phyloP scores from a whole-genome alignment of 2,329 filamentous ascomycete species.

The Pseudogymnoascus sp. region DNA sequence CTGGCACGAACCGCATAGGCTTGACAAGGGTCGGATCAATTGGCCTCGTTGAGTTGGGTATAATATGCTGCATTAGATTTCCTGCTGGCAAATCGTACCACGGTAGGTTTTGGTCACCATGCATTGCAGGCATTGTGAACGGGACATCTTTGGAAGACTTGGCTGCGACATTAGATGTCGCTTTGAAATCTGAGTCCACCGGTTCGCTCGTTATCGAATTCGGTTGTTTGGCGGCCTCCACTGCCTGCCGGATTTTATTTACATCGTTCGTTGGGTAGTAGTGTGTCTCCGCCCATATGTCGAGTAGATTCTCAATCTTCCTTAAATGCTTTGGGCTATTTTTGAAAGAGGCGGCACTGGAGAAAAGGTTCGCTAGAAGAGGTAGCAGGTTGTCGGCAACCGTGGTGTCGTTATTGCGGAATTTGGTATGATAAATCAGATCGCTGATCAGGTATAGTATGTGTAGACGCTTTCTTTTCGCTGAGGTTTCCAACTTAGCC shows the following conservation, averaged over 20 bases:
- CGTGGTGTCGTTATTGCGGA: constrained; percentile 38
- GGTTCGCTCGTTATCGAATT: constrained; percentile 23
- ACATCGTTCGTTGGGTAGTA: constrained; percentile 51
- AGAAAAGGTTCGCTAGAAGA: constrained; percentile 53
- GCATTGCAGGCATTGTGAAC: constrained; percentile 63
- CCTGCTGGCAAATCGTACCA: constrained; percentile 79
- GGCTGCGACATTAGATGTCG: constrained; percentile 42
- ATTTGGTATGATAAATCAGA: constrained; percentile 59
- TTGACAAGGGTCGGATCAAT: constrained; percentile 64
- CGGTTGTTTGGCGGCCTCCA: constrained; percentile 35
- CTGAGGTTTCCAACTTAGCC: constrained; percentile 41
- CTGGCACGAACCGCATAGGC: constrained; percentile 60
- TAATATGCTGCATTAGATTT: constrained; percentile 70
- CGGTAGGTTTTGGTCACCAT: constrained; percentile 63
- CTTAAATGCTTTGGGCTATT: constrained; percentile 55
- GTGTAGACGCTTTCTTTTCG: constrained; percentile 62
- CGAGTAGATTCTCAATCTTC: constrained; percentile 56
- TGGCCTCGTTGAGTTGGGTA: constrained; percentile 64
- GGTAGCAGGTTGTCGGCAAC: constrained; percentile 50
- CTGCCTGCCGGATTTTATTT: constrained; percentile 49
- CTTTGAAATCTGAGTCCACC: constrained; percentile 16
- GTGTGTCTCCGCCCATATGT: constrained; percentile 58
- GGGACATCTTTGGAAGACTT: constrained; percentile 44
- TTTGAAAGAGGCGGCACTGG: constrained; percentile 46
- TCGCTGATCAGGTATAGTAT: constrained; percentile 74